Percentiles rank a stretch among this genome's conserved stretches.
phyloP scores from a whole-genome alignment of 768 basidiomycete genomes.

The Leccinum disarticulatum region DNA sequence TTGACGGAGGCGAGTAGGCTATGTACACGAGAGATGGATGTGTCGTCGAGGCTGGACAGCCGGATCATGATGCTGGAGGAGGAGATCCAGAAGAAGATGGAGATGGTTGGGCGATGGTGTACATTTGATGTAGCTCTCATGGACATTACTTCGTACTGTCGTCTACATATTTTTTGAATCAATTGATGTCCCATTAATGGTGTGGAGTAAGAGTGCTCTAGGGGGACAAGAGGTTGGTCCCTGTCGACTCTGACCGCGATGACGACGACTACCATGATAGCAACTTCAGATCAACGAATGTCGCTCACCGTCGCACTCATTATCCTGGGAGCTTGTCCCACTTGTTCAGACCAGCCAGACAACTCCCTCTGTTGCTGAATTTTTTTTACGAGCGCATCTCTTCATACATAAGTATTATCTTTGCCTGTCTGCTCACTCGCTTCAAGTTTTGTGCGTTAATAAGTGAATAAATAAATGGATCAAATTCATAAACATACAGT shows the following conservation, averaged over 20 bases:
- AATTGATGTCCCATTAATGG: no score
- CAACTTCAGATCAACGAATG: conserved; percentile 56
- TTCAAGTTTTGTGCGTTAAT: no score
- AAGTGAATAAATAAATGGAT: no score
- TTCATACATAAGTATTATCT: no score
- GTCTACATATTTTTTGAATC: background rate
- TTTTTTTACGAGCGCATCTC: conserved; percentile 53
- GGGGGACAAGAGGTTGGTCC: conserved; percentile 3
- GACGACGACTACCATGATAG: conserved; percentile 18
- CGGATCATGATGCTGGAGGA: conserved; percentile 67
- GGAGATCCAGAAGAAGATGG: conserved; percentile 65
- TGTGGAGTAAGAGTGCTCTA: no score
- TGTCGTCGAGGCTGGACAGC: conserved; percentile 68
- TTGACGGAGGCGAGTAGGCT: conserved; percentile 50
- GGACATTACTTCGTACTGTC: conserved; percentile 15
- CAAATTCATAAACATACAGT: no score
- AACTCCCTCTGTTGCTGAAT: conserved; percentile 83
- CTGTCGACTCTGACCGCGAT: conserved; percentile 4
- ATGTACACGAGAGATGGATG: conserved; percentile 54
- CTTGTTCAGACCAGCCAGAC: conserved; percentile 41
- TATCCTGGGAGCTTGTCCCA: conserved; percentile 25
- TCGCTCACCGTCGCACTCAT: conserved; percentile 48
- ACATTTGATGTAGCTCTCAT: no score
- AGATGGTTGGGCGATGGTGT: conserved; percentile 35
- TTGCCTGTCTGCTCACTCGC: no score